Percentiles rank a stretch among this genome's conserved stretches.
These are phyloP conservation scores for Brassica napus DNA, from an alignment of 345 rosid species.

Conservation along the genomic window Da-Ae NC_063448.1:14523501-14524000, in stretches of 20 bases:
- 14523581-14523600: background rate
- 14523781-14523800: background rate
- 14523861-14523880: background rate
- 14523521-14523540: background rate
- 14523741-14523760: no score
- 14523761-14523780: no score
- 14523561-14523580: background rate
- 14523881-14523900: background rate
- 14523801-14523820: no score
- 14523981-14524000: background rate
- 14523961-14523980: background rate
- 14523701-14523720: no score
- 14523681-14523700: no score
- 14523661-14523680: no score
- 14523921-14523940: background rate
- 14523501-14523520: background rate
- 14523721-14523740: no score
- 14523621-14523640: no score
- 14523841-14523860: background rate
- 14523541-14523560: background rate
- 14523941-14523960: background rate
- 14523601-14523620: no score
- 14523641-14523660: no score
- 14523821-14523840: no score
- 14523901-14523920: background rate